Conservation (phyloP, 306 rosid genomes). For the Cucurbita argyrosperma region DNA sequence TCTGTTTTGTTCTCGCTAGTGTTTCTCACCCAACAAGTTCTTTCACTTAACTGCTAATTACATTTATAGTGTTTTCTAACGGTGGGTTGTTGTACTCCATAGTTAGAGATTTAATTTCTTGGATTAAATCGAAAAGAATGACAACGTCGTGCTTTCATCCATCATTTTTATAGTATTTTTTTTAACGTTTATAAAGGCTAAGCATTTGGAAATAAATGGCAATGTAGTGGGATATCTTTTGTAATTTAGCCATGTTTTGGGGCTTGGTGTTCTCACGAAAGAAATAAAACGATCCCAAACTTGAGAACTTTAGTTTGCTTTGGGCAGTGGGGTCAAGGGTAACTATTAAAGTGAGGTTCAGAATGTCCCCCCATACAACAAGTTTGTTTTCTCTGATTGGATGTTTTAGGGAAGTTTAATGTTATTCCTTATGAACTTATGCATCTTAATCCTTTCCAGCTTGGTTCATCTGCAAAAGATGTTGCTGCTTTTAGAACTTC, state of each 20-base stretch:
- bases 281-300: background rate
- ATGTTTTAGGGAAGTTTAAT: background rate
- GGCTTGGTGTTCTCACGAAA: background rate
- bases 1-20: background rate
- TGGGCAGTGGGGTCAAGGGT: background rate
- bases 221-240: no score
- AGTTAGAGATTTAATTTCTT: background rate
- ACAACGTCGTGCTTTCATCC: background rate
- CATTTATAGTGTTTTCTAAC: background rate
- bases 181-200: background rate
- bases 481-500: slow-evolving; percentile 25
- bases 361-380: background rate
- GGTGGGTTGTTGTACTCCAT: background rate
- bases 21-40: background rate
- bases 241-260: background rate
- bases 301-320: background rate
- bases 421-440: background rate
- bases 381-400: background rate
- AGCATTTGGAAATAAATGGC: no score
- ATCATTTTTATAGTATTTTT: background rate
- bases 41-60: background rate
- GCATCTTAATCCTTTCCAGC: slow-evolving; percentile 22
- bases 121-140: background rate
- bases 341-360: background rate
- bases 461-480: slow-evolving; percentile 33